Percentiles rank a stretch among this genome's conserved stretches.
These are phyloP conservation scores for Penicillium daleae DNA, from an alignment of 495 filamentous ascomycete genomes.

Conservation along the genomic window DNA sequence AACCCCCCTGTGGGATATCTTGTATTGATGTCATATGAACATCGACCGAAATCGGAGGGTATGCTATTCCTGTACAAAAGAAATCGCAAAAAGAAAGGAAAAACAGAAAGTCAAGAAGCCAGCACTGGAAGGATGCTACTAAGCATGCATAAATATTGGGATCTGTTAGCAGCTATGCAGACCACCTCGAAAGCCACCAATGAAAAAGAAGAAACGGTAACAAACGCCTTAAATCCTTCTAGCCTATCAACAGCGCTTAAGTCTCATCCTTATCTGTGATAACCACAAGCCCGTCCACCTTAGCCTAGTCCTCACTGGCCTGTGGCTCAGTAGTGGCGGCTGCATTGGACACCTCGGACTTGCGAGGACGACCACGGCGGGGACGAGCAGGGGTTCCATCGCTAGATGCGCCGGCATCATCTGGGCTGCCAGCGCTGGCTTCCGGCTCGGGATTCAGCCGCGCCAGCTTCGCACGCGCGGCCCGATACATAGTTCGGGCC, in stretches of 20 bases:
- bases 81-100: too few species aligned
- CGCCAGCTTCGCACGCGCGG: background rate
- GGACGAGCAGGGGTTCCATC: background rate
- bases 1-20: too few species aligned
- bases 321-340: too few species aligned
- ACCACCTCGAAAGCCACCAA: background rate
- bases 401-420: background rate
- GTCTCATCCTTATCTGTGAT: background rate
- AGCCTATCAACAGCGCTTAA: background rate
- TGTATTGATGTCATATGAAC: too few species aligned
- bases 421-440: background rate
- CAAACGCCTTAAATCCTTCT: background rate
- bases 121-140: too few species aligned
- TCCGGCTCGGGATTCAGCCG: background rate
- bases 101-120: too few species aligned
- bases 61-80: too few species aligned
- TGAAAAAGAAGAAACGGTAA: background rate
- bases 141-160: too few species aligned
- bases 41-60: too few species aligned
- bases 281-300: too few species aligned
- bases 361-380: background rate
- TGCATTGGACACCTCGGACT: background rate
- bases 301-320: background rate
- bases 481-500: background rate
- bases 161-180: background rate